A percentile compares a stretch with the other conserved stretches of the same genome.
phyloP scores from a whole-genome alignment of 2,329 filamentous ascomycete species.

The Calycina marina region DNA sequence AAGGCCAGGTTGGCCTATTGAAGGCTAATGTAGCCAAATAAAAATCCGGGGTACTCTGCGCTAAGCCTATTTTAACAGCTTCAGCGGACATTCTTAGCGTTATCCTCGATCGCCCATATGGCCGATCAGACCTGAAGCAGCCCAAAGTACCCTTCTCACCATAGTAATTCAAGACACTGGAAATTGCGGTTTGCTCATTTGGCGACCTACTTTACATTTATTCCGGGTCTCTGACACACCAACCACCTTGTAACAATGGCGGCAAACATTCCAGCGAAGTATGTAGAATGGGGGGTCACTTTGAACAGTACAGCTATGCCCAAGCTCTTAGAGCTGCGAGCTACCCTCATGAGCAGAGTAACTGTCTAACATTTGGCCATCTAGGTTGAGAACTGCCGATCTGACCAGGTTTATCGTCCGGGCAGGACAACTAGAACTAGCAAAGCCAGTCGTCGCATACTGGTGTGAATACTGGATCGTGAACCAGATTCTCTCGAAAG shows the following conservation, averaged over 20 bases:
- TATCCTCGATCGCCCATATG: too few species aligned
- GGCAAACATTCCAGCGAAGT: conserved; percentile 2
- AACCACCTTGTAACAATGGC: conserved; percentile 2
- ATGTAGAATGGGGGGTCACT: not conserved
- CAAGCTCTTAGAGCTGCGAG: not conserved
- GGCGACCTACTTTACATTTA: too few species aligned
- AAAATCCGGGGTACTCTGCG: conserved; percentile 2
- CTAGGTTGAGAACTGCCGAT: conserved; percentile 64
- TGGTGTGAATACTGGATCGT: conserved; percentile 58
- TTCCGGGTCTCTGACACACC: too few species aligned
- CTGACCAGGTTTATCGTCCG: conserved; percentile 72
- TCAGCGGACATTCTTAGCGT: too few species aligned
- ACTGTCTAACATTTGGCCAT: not conserved
- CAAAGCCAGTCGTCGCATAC: conserved; percentile 81
- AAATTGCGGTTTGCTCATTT: too few species aligned
- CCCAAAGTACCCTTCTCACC: too few species aligned
- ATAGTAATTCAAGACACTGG: too few species aligned
- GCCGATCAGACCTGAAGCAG: too few species aligned
- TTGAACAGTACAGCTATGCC: not conserved
- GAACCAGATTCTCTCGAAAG: conserved; percentile 52
- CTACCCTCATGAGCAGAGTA: not conserved
- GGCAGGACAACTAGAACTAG: conserved; percentile 68
- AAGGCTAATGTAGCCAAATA: not conserved
- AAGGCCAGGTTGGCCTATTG: too few species aligned
- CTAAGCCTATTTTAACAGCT: too few species aligned